phyloP scores from a whole-genome alignment of 257 asterid species.

The Solanum chiquidenum region DNA sequence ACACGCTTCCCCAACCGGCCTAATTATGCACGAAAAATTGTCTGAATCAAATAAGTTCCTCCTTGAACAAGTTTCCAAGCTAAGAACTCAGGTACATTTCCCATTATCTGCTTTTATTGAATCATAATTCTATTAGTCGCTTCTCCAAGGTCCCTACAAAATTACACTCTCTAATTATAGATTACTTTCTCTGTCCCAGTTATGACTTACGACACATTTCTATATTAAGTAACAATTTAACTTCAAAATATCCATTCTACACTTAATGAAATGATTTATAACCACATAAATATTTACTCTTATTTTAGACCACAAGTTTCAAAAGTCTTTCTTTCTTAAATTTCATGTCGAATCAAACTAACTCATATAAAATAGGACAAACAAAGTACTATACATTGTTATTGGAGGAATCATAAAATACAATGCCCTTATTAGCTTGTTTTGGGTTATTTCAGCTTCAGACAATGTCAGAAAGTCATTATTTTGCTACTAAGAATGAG shows the following conservation, averaged over 20 bases:
- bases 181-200: too few species aligned
- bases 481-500: background rate
- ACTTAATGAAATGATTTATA: too few species aligned
- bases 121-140: background rate
- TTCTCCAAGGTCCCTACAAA: background rate
- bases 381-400: too few species aligned
- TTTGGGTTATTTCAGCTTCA: conserved; percentile 18
- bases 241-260: too few species aligned
- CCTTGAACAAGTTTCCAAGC: conserved; percentile 21
- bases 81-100: conserved; percentile 25
- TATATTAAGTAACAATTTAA: too few species aligned
- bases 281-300: too few species aligned
- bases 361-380: too few species aligned
- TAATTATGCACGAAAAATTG: background rate
- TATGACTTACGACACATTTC: too few species aligned
- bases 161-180: background rate
- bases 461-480: conserved; percentile 18
- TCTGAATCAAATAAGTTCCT: conserved; percentile 13
- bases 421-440: background rate
- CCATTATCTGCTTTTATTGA: background rate
- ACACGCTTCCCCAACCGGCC: background rate
- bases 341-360: too few species aligned
- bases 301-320: too few species aligned
- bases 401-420: background rate
- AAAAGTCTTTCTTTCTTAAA: too few species aligned